Percentiles rank a stretch among this genome's conserved stretches.
phyloP scores from a whole-genome alignment of 768 basidiomycete species.

The Leccinum arenicola region DNA sequence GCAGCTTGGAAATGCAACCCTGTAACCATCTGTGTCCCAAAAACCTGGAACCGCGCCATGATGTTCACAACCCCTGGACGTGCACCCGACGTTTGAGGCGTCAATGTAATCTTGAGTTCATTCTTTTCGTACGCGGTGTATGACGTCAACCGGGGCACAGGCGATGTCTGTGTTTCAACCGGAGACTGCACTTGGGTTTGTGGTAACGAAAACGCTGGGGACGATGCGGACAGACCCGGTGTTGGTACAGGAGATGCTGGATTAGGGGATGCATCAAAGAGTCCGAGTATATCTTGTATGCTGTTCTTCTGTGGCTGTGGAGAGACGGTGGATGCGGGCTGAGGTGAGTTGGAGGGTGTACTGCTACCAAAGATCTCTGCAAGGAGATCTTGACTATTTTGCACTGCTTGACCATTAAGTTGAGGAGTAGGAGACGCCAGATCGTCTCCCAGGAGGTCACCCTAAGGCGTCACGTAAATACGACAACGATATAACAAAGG shows the following conservation, averaged over 20 bases:
- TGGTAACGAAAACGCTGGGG: constrained; percentile 38
- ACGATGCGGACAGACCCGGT: constrained; percentile 21
- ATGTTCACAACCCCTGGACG: constrained; percentile 92
- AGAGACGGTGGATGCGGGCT: constrained; percentile 39
- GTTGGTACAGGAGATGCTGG: constrained; percentile 25
- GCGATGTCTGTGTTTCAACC: constrained; percentile 32
- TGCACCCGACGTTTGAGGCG: constrained; percentile 75
- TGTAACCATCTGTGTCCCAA: constrained; percentile 48
- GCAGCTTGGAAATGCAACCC: constrained; percentile 94
- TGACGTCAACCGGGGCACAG: constrained; percentile 53
- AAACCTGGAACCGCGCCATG: constrained; percentile 79
- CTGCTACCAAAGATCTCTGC: constrained; percentile 85
- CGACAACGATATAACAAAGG: neutral
- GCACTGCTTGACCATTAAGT: constrained; percentile 42
- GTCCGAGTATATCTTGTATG: constrained; percentile 87
- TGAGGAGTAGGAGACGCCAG: constrained; percentile 40
- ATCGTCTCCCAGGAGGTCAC: constrained; percentile 86
- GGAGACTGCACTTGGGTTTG: constrained; percentile 34
- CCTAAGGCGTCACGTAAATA: constrained; percentile 27
- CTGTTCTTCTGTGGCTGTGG: constrained; percentile 52
- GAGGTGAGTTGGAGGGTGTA: constrained; percentile 28
- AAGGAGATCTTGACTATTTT: constrained; percentile 81
- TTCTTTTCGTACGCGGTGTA: constrained; percentile 94
- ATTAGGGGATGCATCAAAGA: constrained; percentile 63
- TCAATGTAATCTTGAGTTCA: constrained; percentile 82